Evolutionary conservation across 2,329 filamentous ascomycete species (phyloP).

Genomic region (Phaeosphaeriaceae sp.): DNA sequence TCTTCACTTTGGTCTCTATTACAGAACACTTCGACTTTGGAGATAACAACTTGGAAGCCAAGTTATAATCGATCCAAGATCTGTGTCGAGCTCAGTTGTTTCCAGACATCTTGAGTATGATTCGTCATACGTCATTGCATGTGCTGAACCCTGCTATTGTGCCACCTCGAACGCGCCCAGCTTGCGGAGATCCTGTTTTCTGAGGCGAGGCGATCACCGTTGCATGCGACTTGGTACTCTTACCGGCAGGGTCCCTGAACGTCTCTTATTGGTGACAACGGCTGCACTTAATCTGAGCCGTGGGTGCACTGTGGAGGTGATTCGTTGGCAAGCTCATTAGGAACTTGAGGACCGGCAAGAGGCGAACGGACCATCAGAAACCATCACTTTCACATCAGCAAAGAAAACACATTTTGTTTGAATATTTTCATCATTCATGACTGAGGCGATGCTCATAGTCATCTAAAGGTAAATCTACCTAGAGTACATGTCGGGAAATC

Average conservation of each 20-base stretch:
- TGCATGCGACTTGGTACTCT: conserved; percentile 1
- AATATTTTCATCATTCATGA: conserved; percentile 43
- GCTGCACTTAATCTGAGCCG: no score
- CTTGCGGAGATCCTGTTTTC: conserved; percentile 28
- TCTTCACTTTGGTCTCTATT: no score
- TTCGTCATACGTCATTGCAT: conserved; percentile 26
- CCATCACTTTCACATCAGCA: background rate
- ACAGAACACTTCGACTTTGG: no score
- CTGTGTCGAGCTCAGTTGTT: conserved; percentile 1
- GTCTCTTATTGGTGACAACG: background rate
- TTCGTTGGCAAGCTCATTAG: no score
- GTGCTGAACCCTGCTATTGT: conserved; percentile 19
- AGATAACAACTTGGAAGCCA: no score
- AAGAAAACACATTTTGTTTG: conserved; percentile 18
- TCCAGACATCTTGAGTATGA: conserved; percentile 17
- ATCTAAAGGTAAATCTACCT: conserved; percentile 39
- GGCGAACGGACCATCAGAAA: background rate
- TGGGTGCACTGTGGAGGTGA: background rate
- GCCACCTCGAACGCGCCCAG: conserved; percentile 12
- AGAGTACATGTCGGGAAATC: conserved; percentile 44
- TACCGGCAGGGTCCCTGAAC: conserved; percentile 13
- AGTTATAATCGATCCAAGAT: background rate
- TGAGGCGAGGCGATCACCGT: conserved; percentile 21
- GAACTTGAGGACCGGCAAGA: background rate
- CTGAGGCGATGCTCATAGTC: conserved; percentile 28